Evolutionary conservation across 306 rosid species (phyloP), one percentile per base, ranked within the genome.

Genomic region (Mimosa pudica): DNA sequence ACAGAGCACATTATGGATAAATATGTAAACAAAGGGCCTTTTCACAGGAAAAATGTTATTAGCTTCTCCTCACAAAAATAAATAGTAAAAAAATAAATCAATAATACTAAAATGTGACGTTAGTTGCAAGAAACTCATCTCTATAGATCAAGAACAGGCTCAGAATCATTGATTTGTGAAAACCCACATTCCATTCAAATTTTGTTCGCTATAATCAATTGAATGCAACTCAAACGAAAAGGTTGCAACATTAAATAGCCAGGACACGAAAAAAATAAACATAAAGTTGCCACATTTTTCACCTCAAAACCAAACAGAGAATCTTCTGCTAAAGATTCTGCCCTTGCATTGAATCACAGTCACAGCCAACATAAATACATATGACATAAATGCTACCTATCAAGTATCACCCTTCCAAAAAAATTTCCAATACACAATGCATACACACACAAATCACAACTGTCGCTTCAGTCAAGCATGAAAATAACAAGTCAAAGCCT

Each of bases 271-370:
- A 5, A 36, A 36, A 61, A 35, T 4, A 52, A 32, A 14, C 24
- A 52, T 52, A 67, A 74, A 52, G 65, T 18, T 20, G 38, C 58
- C 72, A 18, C 9, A 48, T 51, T 44, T 66, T 49, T 49, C n/a
- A 82, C 61, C 44, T 65, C 66, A 82, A 77, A 71, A 73, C 67
- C 68, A 45, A 8, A 4, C 8, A 69, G 18, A 32, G 14, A 32
- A 63, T 63, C 4, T 30, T 5, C 6, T 7, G 74, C 61, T 61
- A 49, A 75, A 74, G 74, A 18, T 58, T 57, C 60, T 66, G 35
- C 57, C 38, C 71, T n/a, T 16, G 58, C 57, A 36, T 14, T 45
- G 52, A 44, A 64, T 35, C 76, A 76, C 51, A 16, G 57, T 35
- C 76, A 76, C 51, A 16, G 57, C 41, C 55, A 4, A 55, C 17